phyloP scores from a whole-genome alignment of 1,139 yeast species.

The Lizanozyma gosingica region DNA sequence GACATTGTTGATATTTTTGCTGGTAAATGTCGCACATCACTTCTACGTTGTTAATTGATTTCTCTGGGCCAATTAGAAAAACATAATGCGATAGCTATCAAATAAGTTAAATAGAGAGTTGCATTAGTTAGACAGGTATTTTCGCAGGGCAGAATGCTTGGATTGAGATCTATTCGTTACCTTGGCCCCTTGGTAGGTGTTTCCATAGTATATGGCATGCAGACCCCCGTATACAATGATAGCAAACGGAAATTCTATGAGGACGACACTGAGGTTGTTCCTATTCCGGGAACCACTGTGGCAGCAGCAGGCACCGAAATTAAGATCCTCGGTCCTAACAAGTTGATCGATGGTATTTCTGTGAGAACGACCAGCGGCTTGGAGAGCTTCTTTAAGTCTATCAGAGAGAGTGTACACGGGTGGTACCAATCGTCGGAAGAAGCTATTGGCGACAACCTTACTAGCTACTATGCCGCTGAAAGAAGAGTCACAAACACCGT shows the following conservation, averaged over 20 bases:
- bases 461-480: slow-evolving; percentile 51
- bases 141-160: too few species aligned
- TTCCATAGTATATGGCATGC: neutral
- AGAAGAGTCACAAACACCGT: slow-evolving; percentile 58
- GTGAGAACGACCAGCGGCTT: slow-evolving; percentile 44
- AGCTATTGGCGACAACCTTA: slow-evolving; percentile 34
- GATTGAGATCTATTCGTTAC: neutral
- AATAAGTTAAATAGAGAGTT: too few species aligned
- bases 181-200: neutral
- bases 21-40: too few species aligned
- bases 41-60: too few species aligned
- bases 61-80: neutral
- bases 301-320: slow-evolving; percentile 43
- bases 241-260: slow-evolving; percentile 50
- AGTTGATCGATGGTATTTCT: slow-evolving; percentile 47
- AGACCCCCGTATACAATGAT: slow-evolving; percentile 15
- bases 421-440: slow-evolving; percentile 16
- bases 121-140: too few species aligned
- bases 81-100: too few species aligned
- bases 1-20: too few species aligned
- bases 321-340: slow-evolving; percentile 32
- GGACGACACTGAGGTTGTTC: slow-evolving; percentile 42
- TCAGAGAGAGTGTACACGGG: slow-evolving; percentile 31
- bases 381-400: slow-evolving; percentile 39
- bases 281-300: slow-evolving; percentile 45